A percentile compares a stretch with the other conserved stretches of the same genome.
Conservation (phyloP, 768 basidiomycete genomes). For the Udeniomyces megalosporus region DNA sequence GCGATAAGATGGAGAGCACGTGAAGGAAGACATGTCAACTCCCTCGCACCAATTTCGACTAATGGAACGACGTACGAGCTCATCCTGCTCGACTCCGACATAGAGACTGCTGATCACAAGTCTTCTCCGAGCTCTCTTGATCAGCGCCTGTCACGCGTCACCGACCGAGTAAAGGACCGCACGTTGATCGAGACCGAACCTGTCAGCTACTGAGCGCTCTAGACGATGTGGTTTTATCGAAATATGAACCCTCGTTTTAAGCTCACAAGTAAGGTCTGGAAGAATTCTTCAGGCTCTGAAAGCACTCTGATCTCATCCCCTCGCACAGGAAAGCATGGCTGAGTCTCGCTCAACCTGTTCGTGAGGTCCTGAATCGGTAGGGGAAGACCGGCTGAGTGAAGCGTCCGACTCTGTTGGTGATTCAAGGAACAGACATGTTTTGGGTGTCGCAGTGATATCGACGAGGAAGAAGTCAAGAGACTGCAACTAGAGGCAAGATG, state of each 20-base stretch:
- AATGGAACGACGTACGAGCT: slow-evolving; percentile 56
- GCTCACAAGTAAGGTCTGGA: slow-evolving; percentile 33
- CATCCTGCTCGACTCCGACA: slow-evolving; percentile 59
- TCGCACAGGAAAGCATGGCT: slow-evolving; percentile 28
- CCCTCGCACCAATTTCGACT: background rate
- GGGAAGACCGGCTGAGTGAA: background rate
- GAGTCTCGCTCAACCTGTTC: background rate
- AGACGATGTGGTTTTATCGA: too few species aligned
- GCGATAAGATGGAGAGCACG: background rate
- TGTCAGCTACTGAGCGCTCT: too few species aligned
- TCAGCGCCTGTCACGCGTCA: slow-evolving; percentile 70
- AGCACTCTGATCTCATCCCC: slow-evolving; percentile 41
- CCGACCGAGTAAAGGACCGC: too few species aligned
- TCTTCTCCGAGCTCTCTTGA: slow-evolving; percentile 55
- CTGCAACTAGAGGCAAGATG: too few species aligned
- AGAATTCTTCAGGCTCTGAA: slow-evolving; percentile 44
- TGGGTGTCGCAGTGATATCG: background rate
- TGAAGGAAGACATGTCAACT: background rate
- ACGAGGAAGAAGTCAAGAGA: background rate
- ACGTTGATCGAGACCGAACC: too few species aligned
- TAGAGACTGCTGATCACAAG: slow-evolving; percentile 75
- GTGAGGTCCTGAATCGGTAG: background rate
- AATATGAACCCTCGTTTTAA: background rate
- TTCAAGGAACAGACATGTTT: background rate
- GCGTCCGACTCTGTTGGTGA: background rate